Base-by-base conservation (phyloP, 495 filamentous ascomycete species). In the Wilcoxina mikolae region DNA sequence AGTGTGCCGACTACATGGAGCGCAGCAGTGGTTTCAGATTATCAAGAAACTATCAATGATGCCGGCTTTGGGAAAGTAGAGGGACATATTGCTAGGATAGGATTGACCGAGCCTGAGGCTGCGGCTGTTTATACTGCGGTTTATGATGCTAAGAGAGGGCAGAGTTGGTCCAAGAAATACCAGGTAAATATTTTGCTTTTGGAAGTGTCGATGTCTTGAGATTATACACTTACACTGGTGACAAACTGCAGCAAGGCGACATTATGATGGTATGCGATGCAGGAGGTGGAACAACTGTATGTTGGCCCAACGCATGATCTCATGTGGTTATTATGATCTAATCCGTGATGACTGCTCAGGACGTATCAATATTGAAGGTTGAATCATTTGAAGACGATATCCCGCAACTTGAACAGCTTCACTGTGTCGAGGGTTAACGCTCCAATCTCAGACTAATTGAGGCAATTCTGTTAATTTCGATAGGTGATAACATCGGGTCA, bases 1-100 rank as follows among this genome's bases (percentile, higher is more conserved):
- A 46, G 43, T 46, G 43, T 46, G 15, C 43, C 43, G 22, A 46
- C 43, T 12, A 46, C 43, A 11, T 46, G 43, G 43, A 46, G 22
- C 15, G 15, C 43, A 15, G 23, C n/a, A 18, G 23, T 46, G n/a
- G 43, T 46, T 22, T 15, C n/a, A 23, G 23, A 25, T 1, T 46
- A 20, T 23, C 1, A 22, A 46, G 22, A 46, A 46, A 46, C 24
- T 7, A 46, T 46, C 3, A 46, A 17, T 23, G 22, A 46, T 3
- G 43, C 23, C 12, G 43, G 43, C 15, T 46, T 17, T 11, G 22
- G 1, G 15, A 46, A 46, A 12, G 23, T 12, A 23, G 23, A 3
- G 12, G n/a, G n/a, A 11, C 43, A 46, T 46, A 46, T 22, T 3
- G 43, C 43, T 17, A 46, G 12, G 3, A 46, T 25, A 3, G 43